Evolutionary conservation across 2,329 filamentous ascomycete species (phyloP).

Genomic region (Paecilomyces dactylethromorphus): DNA sequence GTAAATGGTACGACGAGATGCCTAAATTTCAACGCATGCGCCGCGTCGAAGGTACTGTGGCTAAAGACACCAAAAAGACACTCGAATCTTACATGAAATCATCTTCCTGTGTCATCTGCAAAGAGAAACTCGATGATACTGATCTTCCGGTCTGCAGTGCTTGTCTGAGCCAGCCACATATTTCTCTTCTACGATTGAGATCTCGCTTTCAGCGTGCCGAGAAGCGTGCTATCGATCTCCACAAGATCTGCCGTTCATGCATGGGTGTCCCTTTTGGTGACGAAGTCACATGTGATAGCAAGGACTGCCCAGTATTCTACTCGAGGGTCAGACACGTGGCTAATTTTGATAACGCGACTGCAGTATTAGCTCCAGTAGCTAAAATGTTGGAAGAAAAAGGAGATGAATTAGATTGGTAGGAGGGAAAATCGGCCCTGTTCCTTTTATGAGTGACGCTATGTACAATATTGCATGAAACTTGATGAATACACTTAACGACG

Average conservation of each 20-base stretch:
- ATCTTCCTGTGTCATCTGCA: conserved; percentile 72
- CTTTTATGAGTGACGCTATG: background rate
- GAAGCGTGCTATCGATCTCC: conserved; percentile 56
- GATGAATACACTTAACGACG: background rate
- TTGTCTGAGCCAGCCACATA: conserved; percentile 36
- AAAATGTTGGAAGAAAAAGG: conserved; percentile 27
- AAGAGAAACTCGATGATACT: conserved; percentile 46
- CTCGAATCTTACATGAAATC: conserved; percentile 91
- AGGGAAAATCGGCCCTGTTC: background rate
- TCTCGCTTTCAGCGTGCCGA: conserved; percentile 58
- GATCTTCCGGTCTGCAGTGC: conserved; percentile 36
- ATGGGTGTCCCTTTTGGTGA: conserved; percentile 67
- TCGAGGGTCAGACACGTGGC: conserved; percentile 32
- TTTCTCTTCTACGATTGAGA: conserved; percentile 60
- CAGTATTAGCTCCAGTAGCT: conserved; percentile 30
- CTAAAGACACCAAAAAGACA: conserved; percentile 54
- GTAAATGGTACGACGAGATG: conserved; percentile 94
- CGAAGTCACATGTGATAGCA: conserved; percentile 77
- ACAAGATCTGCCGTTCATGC: conserved; percentile 72
- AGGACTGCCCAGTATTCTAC: conserved; percentile 92
- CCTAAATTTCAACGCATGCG: conserved; percentile 77
- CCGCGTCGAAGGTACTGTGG: conserved; percentile 44
- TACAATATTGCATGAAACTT: background rate
- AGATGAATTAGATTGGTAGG: conserved; percentile 33
- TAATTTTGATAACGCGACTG: conserved; percentile 29